Base-by-base conservation (phyloP, 768 basidiomycete species). In the Dentipellis fragilis region DNA sequence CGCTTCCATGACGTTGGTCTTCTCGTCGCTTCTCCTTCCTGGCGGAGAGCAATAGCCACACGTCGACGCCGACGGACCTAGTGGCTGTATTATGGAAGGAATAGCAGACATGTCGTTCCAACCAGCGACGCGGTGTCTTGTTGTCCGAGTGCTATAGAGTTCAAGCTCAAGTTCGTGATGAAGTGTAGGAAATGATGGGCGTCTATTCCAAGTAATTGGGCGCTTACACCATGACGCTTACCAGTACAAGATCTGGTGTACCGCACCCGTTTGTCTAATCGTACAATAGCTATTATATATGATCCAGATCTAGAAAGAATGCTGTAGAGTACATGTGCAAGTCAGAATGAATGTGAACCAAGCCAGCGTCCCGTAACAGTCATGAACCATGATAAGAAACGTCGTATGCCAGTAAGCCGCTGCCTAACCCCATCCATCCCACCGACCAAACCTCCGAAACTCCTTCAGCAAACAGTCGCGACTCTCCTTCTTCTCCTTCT, bases 381-480 rank as follows among this genome's bases (percentile, higher is more conserved):
- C 17, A 39, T 36, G 51, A 51, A 38, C n/a, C 19, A 35, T 14
- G 23, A n/a, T 19, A n/a, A 34, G 12, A 21, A 49, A 23, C 17
- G 48, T 17, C 16, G 29, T 29, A 29, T 29, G 29, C 29, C 29
- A 29, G 29, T 29, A 6, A 29, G 29, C 6, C 29, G 29, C 29
- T 3, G 29, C 49, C 81, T 59, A 62, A 42, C 56, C 57, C 91
- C 91, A 93, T 0, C 90, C 91, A 73, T 93, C 91, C 89, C 90
- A 92, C 54, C 88, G 75, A 21, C 91, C 92, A 65, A 84, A 93
- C 60, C 85, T 76, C 59, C 89, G 72, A 67, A 84, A 93, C 66
- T 93, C 91, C 61, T 82, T 75, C 51, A 93, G 65, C 11, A 76
- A 72, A 66, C 91, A 85, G 29, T 85, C 80, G 49, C 81, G 74